Percentiles rank a stretch among this genome's conserved stretches.
phyloP scores from a whole-genome alignment of 331 rosid genomes.

The Malus hybrid region DNA sequence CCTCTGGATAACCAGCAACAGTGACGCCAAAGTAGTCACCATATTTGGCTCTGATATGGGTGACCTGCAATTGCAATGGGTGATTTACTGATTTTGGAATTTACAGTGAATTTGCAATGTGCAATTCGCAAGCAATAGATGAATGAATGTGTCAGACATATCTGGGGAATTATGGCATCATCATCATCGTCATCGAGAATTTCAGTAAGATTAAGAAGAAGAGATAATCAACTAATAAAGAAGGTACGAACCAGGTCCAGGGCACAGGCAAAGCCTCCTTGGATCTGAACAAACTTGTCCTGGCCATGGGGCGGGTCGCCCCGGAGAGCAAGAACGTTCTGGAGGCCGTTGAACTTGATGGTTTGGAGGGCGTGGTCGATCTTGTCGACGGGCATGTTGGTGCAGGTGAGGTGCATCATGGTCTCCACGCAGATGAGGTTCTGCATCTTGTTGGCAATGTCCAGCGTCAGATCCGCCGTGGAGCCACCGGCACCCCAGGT shows the following conservation, averaged over 20 bases:
- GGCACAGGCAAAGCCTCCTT: slow-evolving; percentile 95
- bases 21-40: slow-evolving; percentile 96
- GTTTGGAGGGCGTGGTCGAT: slow-evolving; percentile 82
- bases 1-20: slow-evolving; percentile 99
- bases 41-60: slow-evolving; percentile 62
- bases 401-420: slow-evolving; percentile 98
- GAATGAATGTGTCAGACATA: too few relatives aligned
- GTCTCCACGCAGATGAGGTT: slow-evolving; percentile 79
- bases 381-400: slow-evolving; percentile 93
- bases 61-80: slow-evolving; percentile 36
- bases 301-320: slow-evolving; percentile 98
- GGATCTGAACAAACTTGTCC: slow-evolving; percentile 80
- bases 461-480: too few relatives aligned
- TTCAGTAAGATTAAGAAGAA: too few relatives aligned
- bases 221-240: too few relatives aligned
- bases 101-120: too few relatives aligned
- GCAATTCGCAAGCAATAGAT: background rate
- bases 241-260: slow-evolving; percentile 50
- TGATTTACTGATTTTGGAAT: too few relatives aligned
- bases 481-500: too few relatives aligned
- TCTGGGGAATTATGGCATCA: too few relatives aligned
- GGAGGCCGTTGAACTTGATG: slow-evolving; percentile 80
- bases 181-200: too few relatives aligned
- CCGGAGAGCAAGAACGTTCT: slow-evolving; percentile 93
- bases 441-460: slow-evolving; percentile 36